Conservation (phyloP, 169 alveolate genomes). For the Babesia sp. region DNA sequence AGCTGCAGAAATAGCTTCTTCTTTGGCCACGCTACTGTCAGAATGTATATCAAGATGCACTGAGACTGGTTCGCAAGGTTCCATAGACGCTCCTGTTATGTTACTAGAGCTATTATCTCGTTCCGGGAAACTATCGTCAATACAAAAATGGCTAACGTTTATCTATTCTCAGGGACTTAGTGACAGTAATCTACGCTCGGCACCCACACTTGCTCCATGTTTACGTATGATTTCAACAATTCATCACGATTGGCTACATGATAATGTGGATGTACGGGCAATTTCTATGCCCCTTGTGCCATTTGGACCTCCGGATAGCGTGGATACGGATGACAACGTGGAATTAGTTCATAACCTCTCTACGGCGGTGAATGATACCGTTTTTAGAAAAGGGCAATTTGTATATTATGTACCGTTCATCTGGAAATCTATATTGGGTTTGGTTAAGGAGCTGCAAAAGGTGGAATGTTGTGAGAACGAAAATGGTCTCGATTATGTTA, state of each 20-base stretch:
- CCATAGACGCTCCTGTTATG: neutral
- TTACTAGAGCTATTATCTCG: neutral
- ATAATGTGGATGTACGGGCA: too few relatives aligned
- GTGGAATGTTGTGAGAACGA: too few relatives aligned
- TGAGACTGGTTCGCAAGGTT: neutral
- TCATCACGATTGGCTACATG: constrained; percentile 10
- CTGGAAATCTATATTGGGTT: too few relatives aligned
- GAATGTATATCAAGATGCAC: neutral
- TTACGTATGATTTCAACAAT: neutral
- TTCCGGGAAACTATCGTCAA: neutral
- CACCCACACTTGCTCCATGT: neutral
- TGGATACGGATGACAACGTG: too few relatives aligned
- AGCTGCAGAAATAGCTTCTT: neutral
- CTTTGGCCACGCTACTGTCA: constrained; percentile 2
- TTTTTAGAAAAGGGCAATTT: too few relatives aligned
- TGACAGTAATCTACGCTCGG: neutral
- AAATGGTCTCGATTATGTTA: too few relatives aligned
- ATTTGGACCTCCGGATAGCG: too few relatives aligned
- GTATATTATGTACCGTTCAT: too few relatives aligned
- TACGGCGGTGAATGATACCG: too few relatives aligned
- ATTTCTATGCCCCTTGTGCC: too few relatives aligned
- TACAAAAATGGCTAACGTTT: constrained; percentile 3
- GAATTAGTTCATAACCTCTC: too few relatives aligned
- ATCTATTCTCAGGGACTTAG: neutral
- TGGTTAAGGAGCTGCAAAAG: too few relatives aligned